Base-by-base conservation (phyloP, 805 yeast species). In the Candida pseudofarinosa region DNA sequence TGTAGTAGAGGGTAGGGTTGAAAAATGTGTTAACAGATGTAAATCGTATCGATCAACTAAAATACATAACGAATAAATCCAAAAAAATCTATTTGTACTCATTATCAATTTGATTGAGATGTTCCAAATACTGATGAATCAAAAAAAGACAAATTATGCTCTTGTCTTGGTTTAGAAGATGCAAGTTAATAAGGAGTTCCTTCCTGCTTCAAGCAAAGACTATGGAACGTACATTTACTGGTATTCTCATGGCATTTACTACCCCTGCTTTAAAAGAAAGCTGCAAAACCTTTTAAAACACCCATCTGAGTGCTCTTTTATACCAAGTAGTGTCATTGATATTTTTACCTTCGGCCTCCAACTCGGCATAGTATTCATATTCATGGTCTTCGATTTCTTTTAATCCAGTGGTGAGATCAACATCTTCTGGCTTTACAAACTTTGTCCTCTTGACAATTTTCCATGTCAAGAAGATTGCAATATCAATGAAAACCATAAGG, bases 401-500 rank as follows among this genome's bases (percentile, higher is more conserved):
- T 4, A 76, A 52, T 8, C 74, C 79, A 6, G 73, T 54, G 17
- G 53, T 51, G 43, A 76, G 57, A 51, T 76, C 80, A 14, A 77
- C 79, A 13, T 71, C 74, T 14, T 57, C 66, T 12, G 77, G 71
- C 26, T 60, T 64, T 40, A 74, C 51, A 43, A 59, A 58, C 39
- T 63, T 65, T 8, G 73, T 62, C 47, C 58, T 61, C 54, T 62
- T 69, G 39, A 58, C 35, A 4, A 69, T 17, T 39, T 70, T 69
- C 73, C 73, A 70, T 39, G 59, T 47, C 16, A 56, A 41, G 48
- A 48, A 64, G n/a, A 63, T 57, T 4, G 55, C 67, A 33, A 61
- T 41, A 4, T 60, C 49, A 15, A 70, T 61, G 45, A 86, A 85
- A 10, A 87, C 73, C 82, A 85, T 82, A 45, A 88, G 67, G 55